Base-by-base conservation (phyloP, 306 rosid genomes). In the Casuarina cunninghamiana region DNA sequence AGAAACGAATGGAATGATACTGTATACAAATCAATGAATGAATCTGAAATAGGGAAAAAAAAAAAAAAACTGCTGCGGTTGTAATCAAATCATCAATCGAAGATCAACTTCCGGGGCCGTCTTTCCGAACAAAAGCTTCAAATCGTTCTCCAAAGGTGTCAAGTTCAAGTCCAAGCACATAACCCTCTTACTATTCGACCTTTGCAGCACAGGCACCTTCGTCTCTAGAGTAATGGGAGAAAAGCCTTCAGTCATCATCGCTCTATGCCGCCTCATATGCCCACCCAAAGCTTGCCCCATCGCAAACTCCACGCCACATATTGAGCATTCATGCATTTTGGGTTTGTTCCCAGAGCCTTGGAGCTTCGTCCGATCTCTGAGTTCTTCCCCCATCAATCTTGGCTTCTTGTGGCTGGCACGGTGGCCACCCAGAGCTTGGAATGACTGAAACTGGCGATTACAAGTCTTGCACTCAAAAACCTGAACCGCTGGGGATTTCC, bases 381-480 rank as follows among this genome's bases (percentile, higher is more conserved):
- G 72, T 7, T 72, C 83, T 9, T 79, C 80, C 1, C 41, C 69
- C 2, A 38, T 39, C 2, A 79, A 65, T n/a, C 77, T 88, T 0
- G 78, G 75, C 74, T 73, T 82, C 73, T 87, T 92, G 85, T 94
- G 98, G 82, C 97, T 92, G 1, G 97, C 96, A 10, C 96, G 83
- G 90, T 94, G 98, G 3, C 98, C 97, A 6, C 98, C 98, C 0
- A 92, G 93, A 0, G 97, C 98, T 72, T 94, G 97, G 72, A 94
- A 94, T 5, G 97, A 94, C 1, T 89, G 37, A 82, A 94, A 94
- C 32, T 80, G 88, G 1, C 91, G 89, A 80, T 81, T 90, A 77
- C 97, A 93, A 3, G 97, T 91, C 73, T 94, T 94, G 90, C 98
- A 94, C 51, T 83, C 89, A 32, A 89, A 87, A 16, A 80, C 84